A percentile compares a stretch with the other conserved stretches of the same genome.
These are phyloP conservation scores for Ophiostoma sp. DNA, from an alignment of 2,329 filamentous ascomycete species.

Conservation along the genomic window DNA sequence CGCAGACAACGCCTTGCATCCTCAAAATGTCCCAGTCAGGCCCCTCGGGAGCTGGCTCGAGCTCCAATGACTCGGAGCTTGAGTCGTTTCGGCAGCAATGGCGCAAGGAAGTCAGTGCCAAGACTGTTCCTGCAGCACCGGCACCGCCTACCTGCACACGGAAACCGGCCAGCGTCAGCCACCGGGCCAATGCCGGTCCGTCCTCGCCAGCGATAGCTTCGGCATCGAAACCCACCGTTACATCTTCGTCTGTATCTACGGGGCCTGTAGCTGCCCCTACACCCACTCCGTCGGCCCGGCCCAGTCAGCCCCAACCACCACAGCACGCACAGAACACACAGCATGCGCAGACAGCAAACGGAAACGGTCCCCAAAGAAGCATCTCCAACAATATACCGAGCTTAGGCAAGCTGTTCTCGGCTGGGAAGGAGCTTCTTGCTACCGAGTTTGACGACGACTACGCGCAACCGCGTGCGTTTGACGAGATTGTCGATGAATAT, in stretches of 20 bases:
- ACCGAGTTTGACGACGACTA: conserved; percentile 38
- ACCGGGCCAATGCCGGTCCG: not conserved
- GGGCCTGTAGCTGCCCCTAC: not conserved
- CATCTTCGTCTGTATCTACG: not conserved
- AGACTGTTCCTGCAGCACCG: conserved; percentile 26
- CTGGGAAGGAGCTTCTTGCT: conserved; percentile 29
- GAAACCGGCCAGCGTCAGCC: not conserved
- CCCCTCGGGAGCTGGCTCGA: not conserved
- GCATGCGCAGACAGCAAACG: not conserved
- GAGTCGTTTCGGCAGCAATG: conserved; percentile 82
- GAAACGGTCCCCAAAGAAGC: no score
- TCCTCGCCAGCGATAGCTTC: not conserved
- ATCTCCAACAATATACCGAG: conserved; percentile 22
- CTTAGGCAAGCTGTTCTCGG: conserved; percentile 24
- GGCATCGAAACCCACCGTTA: not conserved
- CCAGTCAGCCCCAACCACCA: not conserved
- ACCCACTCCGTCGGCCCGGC: not conserved
- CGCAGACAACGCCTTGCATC: not conserved
- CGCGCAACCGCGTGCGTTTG: conserved; percentile 35
- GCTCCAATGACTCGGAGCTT: conserved; percentile 60
- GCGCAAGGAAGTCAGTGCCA: conserved; percentile 67
- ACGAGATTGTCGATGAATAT: conserved; percentile 31
- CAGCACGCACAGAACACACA: not conserved
- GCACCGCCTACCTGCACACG: not conserved
- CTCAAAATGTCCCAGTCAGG: conserved; percentile 21